Conservation (phyloP, 345 rosid species). For the Lenwebbia sp. region DNA sequence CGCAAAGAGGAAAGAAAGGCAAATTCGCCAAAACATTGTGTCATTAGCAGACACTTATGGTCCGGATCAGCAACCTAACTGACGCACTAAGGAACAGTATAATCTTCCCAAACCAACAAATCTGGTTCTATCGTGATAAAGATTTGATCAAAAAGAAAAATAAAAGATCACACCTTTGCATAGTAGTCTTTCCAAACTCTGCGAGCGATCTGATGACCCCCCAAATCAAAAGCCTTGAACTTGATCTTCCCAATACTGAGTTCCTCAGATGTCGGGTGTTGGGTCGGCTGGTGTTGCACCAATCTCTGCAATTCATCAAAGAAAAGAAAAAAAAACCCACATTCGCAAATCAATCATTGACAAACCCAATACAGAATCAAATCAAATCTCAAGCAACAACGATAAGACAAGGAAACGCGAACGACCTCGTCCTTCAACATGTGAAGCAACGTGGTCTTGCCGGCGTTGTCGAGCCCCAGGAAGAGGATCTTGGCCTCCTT, state of each 20-base stretch:
- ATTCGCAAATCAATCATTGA: neutral
- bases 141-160: neutral
- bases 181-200: slow-evolving; percentile 80
- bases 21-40: neutral
- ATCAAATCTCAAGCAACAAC: neutral
- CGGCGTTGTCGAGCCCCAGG: slow-evolving; percentile 90
- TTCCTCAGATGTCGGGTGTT: slow-evolving; percentile 75
- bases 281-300: slow-evolving; percentile 73
- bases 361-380: neutral
- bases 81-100: neutral
- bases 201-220: slow-evolving; percentile 77
- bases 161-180: slow-evolving; percentile 36
- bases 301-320: slow-evolving; percentile 33
- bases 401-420: neutral
- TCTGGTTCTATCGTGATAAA: neutral
- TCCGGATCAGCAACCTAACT: neutral
- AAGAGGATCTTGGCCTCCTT: slow-evolving; percentile 93
- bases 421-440: slow-evolving; percentile 21
- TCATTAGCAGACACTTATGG: neutral
- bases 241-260: slow-evolving; percentile 70
- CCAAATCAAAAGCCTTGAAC: slow-evolving; percentile 82
- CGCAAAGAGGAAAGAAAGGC: neutral
- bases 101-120: neutral
- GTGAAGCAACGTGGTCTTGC: slow-evolving; percentile 94
- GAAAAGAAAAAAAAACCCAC: neutral